Base-by-base conservation (phyloP, 352 stramenopile species). In the Pythium chondricola region DNA sequence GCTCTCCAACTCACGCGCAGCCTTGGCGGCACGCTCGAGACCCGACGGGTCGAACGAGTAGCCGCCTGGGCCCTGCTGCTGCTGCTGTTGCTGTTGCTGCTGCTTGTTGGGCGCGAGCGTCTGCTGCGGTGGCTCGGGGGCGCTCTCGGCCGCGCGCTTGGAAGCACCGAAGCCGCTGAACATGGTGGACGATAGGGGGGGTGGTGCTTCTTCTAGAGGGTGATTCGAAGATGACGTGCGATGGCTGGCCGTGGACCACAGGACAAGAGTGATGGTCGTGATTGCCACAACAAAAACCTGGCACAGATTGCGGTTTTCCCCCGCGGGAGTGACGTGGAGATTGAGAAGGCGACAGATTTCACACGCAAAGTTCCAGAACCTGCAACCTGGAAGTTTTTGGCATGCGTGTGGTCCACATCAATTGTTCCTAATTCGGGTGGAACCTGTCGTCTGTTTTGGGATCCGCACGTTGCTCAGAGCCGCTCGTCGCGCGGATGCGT, bases 11-110 rank as follows among this genome's bases (percentile, higher is more conserved):
- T 99, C 95, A n/a, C 92, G 80, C 11, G 95, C 95, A n/a, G 95
- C 95, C 70, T 98, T 98, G 40, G 96, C 96, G 35, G 95, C 96
- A 43, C 96, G 92, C 69, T 99, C 96, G 35, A 99, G 77, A 10
- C 93, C 95, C 55, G 95, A 95, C 43, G 94, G 94, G 69, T 98
- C 95, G 65, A 98, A 98, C 54, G 80, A 92, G 64, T 92, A 93
- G 52, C 71, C 72, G 29, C 71, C 74, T n/a, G 44, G 49, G 1
- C 55, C 71, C 29, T 40, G 40, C 52, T 59, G 44, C 50, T 49
- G 42, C 54, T 49, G 39, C 29, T 73, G 72, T 31, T 51, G 52
- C 58, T 74, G 58, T 16, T 56, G 50, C 13, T 51, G 41, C 52
- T 52, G 43, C 26, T n/a, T n/a, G n/a, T n/a, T n/a, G n/a, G 52